These are phyloP conservation scores for Andrographis paniculata DNA, from an alignment of 305 asterid genomes.

Conservation along the genomic window DNA sequence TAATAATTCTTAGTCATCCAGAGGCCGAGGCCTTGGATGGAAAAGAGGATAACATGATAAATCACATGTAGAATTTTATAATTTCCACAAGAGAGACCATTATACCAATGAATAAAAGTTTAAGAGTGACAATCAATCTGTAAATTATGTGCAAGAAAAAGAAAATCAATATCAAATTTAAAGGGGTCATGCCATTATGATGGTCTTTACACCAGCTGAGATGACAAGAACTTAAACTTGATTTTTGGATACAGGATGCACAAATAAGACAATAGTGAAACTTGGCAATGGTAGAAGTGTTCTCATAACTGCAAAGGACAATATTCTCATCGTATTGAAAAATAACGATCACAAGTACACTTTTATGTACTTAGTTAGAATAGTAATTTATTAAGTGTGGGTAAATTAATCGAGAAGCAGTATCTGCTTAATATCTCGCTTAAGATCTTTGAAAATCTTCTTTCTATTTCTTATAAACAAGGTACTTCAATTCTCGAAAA, in stretches of 20 bases:
- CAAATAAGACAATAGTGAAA: neutral
- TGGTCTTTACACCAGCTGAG: slow-evolving; percentile 10
- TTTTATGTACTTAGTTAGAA: too few relatives aligned
- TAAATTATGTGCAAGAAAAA: slow-evolving; percentile 9
- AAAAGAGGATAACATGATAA: slow-evolving; percentile 16
- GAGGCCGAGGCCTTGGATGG: too few relatives aligned
- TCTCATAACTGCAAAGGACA: neutral
- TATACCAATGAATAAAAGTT: slow-evolving; percentile 17
- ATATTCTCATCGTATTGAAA: slow-evolving; percentile 1
- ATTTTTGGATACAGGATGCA: neutral
- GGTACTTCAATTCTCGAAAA: slow-evolving; percentile 15
- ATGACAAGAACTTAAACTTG: neutral
- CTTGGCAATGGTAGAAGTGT: neutral
- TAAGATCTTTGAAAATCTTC: neutral
- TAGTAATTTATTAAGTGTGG: neutral
- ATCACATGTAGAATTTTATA: slow-evolving; percentile 11
- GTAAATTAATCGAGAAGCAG: neutral
- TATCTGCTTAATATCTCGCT: neutral
- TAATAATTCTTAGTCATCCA: too few relatives aligned
- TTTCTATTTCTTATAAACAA: slow-evolving; percentile 11
- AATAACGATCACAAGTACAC: slow-evolving; percentile 15
- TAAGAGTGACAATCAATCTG: slow-evolving; percentile 2
- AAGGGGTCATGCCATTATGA: slow-evolving; percentile 5
- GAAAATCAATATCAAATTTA: neutral
- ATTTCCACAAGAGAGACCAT: slow-evolving; percentile 11